phyloP scores from a whole-genome alignment of 148 eudicot species.

The Oxyria digyna region DNA sequence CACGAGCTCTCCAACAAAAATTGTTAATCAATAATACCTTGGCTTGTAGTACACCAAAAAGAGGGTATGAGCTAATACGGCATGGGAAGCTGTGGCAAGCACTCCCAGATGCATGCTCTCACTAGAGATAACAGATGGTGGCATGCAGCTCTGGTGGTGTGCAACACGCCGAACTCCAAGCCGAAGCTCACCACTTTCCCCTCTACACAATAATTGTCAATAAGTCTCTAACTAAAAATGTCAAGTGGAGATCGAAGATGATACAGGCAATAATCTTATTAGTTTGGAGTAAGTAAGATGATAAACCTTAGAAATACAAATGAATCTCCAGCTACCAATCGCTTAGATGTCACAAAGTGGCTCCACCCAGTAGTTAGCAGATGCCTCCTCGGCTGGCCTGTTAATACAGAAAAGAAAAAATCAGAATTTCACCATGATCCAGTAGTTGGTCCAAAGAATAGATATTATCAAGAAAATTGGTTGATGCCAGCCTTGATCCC shows the following conservation, averaged over 20 bases:
- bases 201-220: slow-evolving; percentile 26
- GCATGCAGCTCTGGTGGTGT: slow-evolving; percentile 70
- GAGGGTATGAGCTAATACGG: slow-evolving; percentile 40
- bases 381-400: slow-evolving; percentile 95
- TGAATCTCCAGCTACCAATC: slow-evolving; percentile 88
- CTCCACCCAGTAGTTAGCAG: slow-evolving; percentile 99
- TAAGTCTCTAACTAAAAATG: not conserved
- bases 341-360: slow-evolving; percentile 83
- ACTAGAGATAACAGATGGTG: slow-evolving; percentile 86
- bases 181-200: slow-evolving; percentile 60
- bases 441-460: not conserved
- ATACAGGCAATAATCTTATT: not conserved
- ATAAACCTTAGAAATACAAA: slow-evolving; percentile 78
- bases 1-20: not conserved
- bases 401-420: not conserved
- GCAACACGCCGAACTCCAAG: slow-evolving; percentile 77
- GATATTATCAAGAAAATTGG: not conserved
- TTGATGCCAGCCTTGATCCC: not conserved
- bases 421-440: not conserved
- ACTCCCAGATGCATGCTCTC: slow-evolving; percentile 98
- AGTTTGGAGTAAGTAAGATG: not conserved
- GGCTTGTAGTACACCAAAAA: slow-evolving; percentile 94
- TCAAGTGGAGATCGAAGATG: not conserved
- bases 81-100: slow-evolving; percentile 95
- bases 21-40: slow-evolving; percentile 27